Evolutionary conservation across 306 rosid species (phyloP), one percentile per base, ranked within the genome.

Genomic region (Malus asiatica): DNA sequence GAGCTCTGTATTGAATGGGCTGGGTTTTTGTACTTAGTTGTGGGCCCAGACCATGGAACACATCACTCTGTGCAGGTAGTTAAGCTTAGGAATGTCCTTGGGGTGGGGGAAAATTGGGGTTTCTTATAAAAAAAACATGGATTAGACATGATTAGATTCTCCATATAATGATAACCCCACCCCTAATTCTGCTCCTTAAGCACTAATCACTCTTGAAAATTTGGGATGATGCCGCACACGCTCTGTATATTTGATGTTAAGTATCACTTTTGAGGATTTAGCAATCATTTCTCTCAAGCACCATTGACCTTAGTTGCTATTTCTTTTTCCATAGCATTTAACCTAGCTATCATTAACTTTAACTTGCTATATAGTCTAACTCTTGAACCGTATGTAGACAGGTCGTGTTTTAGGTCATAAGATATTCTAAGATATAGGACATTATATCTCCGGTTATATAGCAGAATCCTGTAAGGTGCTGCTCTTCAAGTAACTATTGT

Each of bases 191-290:
- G 5, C 33, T 61, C 38, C 42, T 61, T 14, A 18, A 35, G 59
- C 70, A 46, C 52, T 58, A 84, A 35, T 46, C 51, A 48, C 38
- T 32, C 44, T 32, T 18, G 23, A 64, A 20, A 20, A 3, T 20
- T 57, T 8, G 5, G 11, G 18, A 30, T 30, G 10, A 30, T 76
- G 80, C 77, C 72, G 55, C 72, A 58, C 82, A 68, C 66, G 44
- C 15, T 58, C 40, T 30, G 77, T 80, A 81, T 80, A 81, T 84
- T 71, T 77, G 82, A 83, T 81, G 45, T 83, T 62, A 80, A 76
- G 80, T 68, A 82, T 81, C 75, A 29, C 80, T 80, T 82, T 78
- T 38, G 45, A 48, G 86, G 89, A 88, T 87, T 83, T 78, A 65
- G 79, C 78, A 74, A 86, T 90, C 80, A 90, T 90, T 78, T 79